phyloP scores from a whole-genome alignment of 805 yeast species.

The Nakazawaea anatomiae region DNA sequence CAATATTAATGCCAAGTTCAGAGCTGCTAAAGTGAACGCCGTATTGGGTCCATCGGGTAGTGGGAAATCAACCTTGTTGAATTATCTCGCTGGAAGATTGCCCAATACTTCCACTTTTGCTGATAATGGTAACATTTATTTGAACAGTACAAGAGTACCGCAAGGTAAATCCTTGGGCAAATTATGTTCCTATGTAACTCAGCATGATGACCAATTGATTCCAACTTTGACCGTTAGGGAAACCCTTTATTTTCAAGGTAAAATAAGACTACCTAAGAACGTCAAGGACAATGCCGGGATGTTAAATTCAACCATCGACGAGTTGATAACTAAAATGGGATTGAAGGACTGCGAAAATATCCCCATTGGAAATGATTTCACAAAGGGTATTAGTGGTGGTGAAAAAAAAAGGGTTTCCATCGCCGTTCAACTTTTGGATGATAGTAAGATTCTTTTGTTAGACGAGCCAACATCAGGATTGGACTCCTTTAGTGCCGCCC shows the following conservation, averaged over 20 bases:
- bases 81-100: conserved; percentile 55
- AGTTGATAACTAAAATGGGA: conserved; percentile 62
- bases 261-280: conserved; percentile 47
- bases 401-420: conserved; percentile 82
- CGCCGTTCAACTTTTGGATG: conserved; percentile 69
- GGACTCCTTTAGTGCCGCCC: conserved; percentile 71
- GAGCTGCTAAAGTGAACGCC: conserved; percentile 55
- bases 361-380: conserved; percentile 52
- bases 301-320: conserved; percentile 42
- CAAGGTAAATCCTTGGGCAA: conserved; percentile 26
- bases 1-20: conserved; percentile 44
- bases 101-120: conserved; percentile 20
- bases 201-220: conserved; percentile 69
- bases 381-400: conserved; percentile 69
- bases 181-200: conserved; percentile 72
- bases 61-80: conserved; percentile 67
- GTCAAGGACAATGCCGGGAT: conserved; percentile 28
- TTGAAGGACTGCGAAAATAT: conserved; percentile 73
- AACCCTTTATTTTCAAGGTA: conserved; percentile 68
- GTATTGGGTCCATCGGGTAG: conserved; percentile 82
- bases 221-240: conserved; percentile 74
- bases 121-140: conserved; percentile 33
- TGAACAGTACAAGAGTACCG: conserved; percentile 34
- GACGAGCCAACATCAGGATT: conserved; percentile 92
- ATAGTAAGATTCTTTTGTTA: conserved; percentile 63